Base-by-base conservation (phyloP, 768 basidiomycete genomes). In the Strobilomyces confusus region DNA sequence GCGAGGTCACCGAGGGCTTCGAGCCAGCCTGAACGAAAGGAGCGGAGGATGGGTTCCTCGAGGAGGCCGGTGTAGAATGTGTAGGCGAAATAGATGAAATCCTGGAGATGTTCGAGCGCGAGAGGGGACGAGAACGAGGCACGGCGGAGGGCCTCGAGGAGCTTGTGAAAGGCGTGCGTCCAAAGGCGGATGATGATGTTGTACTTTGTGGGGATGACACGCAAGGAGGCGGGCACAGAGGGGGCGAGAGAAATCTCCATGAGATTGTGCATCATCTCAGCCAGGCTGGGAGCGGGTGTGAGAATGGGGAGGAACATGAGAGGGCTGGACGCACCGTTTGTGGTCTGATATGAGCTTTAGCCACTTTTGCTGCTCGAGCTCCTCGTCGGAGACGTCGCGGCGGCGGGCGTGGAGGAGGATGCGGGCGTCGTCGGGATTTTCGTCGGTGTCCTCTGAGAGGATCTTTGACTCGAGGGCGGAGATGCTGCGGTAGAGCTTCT, bases 1-100 rank as follows among this genome's bases (percentile, higher is more conserved):
- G 97, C 93, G 29, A 99, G 79, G 70, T 99, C 97, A 22, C 97
- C 97, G 15, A 99, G 83, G 4, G 95, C 92, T 68, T 99, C 97
- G 48, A 98, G 81, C 97, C 97, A 99, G 17, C 86, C 85, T 2
- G 81, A 75, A 54, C 86, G 83, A 75, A 92, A 97, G 8, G 73
- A 68, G 2, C 68, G 71, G 42, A 98, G 78, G 1, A 75, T 77
- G 9, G 80, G 82, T 65, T 97, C 89, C 63, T 98, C 95, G 46
- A 93, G 75, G 3, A 98, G 79, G 36, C 86, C 84, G 0, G 93
- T 87, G 73, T 98, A 98, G 63, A 95, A 95, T 0, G 84, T 85
- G 72, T 98, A 99, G 0, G 95, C 89, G 59, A 92, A 97, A 62
- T 94, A 92, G 40, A 97, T 92, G 60, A 94, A 95, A 57, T 94